These are phyloP conservation scores for Lasiodiplodia sp. DNA, from an alignment of 2,329 filamentous ascomycete genomes.

Conservation along the genomic window DNA sequence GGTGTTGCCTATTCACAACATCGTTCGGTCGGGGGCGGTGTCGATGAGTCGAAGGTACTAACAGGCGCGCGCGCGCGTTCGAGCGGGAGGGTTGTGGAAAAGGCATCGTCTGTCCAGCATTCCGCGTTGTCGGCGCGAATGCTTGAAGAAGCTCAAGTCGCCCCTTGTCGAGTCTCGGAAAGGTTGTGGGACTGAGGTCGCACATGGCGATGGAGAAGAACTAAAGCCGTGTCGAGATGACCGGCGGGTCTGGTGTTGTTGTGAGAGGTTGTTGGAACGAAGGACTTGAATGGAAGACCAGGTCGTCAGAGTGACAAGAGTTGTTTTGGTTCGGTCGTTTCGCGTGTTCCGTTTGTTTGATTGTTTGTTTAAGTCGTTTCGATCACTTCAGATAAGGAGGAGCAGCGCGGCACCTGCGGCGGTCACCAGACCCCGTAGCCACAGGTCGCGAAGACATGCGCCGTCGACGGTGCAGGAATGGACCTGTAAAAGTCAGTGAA, in stretches of 20 bases:
- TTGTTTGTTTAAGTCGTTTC: neutral
- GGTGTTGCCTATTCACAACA: neutral
- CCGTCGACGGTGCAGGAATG: constrained; percentile 30
- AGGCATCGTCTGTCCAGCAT: neutral
- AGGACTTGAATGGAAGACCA: neutral
- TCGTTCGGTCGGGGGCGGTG: neutral
- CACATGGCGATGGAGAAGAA: neutral
- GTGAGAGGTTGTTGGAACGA: neutral
- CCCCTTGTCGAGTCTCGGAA: neutral
- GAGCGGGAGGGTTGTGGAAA: neutral
- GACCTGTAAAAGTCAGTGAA: neutral
- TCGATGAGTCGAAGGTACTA: neutral
- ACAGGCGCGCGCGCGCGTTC: too few species aligned
- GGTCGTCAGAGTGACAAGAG: neutral
- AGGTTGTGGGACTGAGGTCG: neutral
- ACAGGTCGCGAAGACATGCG: constrained; percentile 25
- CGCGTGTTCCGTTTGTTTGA: neutral
- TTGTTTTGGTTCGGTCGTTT: neutral
- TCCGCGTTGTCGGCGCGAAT: neutral
- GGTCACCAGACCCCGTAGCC: constrained; percentile 24
- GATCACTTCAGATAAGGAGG: constrained; percentile 23
- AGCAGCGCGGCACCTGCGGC: constrained; percentile 13
- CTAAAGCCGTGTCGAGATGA: neutral
- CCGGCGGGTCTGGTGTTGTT: neutral
- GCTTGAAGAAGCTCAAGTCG: neutral